Percentiles rank a stretch among this genome's conserved stretches.
Conservation (phyloP, 176 grass and related monocot species). For the Ananas comosus region DNA sequence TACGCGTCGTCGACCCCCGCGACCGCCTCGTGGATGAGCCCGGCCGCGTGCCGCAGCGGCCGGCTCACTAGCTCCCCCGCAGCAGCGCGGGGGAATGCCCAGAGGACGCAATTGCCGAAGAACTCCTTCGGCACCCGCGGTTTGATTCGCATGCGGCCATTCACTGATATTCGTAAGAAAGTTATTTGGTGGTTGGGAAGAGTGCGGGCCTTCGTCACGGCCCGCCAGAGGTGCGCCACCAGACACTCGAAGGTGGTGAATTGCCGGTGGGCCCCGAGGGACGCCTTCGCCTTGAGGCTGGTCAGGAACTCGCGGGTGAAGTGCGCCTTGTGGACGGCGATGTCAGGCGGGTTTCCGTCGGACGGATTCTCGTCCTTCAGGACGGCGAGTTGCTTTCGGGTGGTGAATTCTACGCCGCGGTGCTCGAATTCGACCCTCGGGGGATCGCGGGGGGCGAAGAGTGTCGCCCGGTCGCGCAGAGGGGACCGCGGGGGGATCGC, state of each 20-base stretch:
- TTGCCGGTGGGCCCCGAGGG: neutral
- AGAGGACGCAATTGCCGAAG: neutral
- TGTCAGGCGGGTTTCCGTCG: neutral
- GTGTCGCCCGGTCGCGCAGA: neutral
- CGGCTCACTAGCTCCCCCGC: neutral
- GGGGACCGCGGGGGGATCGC: neutral
- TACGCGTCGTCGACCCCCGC: neutral
- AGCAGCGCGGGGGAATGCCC: neutral
- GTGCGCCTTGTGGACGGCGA: neutral
- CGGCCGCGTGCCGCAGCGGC: neutral
- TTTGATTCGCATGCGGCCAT: neutral
- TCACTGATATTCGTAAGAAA: neutral
- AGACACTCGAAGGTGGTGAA: neutral
- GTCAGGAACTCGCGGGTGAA: neutral
- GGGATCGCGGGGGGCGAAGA: constrained; percentile 5
- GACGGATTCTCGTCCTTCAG: neutral
- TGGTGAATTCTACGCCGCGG: constrained; percentile 5
- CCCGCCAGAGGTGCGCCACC: neutral
- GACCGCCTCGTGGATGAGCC: neutral
- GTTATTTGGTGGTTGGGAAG: neutral
- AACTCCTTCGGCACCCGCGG: neutral
- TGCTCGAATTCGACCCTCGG: constrained; percentile 15
- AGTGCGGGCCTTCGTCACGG: neutral
- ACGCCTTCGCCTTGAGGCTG: neutral
- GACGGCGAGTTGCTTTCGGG: neutral